Conservation (phyloP, 768 basidiomycete species). For the Grammothele lineata region DNA sequence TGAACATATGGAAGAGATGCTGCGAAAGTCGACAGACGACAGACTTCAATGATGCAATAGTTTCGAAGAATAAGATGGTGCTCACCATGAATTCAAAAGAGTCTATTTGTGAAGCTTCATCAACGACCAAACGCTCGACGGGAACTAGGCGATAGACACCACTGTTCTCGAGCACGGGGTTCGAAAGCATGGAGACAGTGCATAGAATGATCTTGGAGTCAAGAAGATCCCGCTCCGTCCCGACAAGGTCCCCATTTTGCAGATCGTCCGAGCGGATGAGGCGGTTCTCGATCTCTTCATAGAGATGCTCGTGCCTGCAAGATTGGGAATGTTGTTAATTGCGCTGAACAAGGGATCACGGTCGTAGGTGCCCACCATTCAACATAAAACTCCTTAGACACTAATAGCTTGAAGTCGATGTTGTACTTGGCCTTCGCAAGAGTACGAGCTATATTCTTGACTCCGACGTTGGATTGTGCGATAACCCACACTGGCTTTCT, state of each 20-base stretch:
- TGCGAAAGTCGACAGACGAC: no score
- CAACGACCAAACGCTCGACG: conserved; percentile 36
- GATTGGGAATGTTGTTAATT: not conserved
- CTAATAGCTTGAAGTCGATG: conserved; percentile 58
- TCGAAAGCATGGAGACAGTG: conserved; percentile 45
- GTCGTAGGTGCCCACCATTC: conserved; percentile 24
- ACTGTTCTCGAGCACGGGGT: conserved; percentile 6
- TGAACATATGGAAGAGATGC: conserved; percentile 31
- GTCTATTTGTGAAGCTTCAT: conserved; percentile 47
- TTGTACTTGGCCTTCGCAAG: conserved; percentile 36
- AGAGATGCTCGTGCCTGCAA: conserved; percentile 50
- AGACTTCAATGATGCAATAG: not conserved
- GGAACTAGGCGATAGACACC: conserved; percentile 28
- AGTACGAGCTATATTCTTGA: conserved; percentile 81
- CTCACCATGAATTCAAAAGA: conserved; percentile 17
- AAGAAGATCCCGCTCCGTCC: conserved; percentile 12
- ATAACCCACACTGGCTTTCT: conserved; percentile 53
- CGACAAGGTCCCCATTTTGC: conserved; percentile 11
- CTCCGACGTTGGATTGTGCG: conserved; percentile 80
- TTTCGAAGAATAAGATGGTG: not conserved
- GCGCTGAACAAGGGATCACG: no score
- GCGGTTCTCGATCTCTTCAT: conserved; percentile 25
- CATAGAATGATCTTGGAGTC: conserved; percentile 36
- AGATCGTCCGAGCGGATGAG: conserved; percentile 42
- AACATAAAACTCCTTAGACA: conserved; percentile 25